phyloP scores from a whole-genome alignment of 2,329 filamentous ascomycete genomes.

The Diaporthe vaccinii region DNA sequence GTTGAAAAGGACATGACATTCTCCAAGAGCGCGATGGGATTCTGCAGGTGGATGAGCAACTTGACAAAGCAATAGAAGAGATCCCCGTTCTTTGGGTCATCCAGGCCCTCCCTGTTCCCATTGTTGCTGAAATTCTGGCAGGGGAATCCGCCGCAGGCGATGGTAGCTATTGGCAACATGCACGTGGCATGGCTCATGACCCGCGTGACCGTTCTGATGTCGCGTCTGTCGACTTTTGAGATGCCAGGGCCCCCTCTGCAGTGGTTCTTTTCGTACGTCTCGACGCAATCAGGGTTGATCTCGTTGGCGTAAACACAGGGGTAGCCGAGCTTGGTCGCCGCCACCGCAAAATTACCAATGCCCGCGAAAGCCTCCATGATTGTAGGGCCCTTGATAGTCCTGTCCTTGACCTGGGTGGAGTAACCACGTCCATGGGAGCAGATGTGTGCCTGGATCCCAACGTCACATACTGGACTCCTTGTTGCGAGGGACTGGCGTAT shows the following conservation, averaged over 20 bases:
- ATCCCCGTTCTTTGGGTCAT: background rate
- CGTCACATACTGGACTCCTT: background rate
- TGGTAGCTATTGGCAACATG: background rate
- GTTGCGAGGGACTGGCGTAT: background rate
- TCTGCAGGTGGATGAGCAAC: background rate
- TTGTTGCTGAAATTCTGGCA: background rate
- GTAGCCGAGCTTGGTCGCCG: too few relatives aligned
- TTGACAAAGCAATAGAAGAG: background rate
- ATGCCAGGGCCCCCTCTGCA: background rate
- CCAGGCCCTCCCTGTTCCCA: background rate
- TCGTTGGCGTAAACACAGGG: slow-evolving; percentile 2
- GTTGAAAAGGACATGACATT: background rate
- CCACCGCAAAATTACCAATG: background rate
- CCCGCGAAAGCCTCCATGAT: background rate
- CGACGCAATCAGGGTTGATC: background rate
- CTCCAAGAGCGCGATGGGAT: background rate
- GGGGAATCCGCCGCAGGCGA: background rate
- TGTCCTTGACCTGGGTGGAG: background rate
- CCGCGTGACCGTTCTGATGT: background rate
- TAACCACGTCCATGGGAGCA: background rate
- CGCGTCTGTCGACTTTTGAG: background rate
- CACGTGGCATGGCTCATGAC: background rate
- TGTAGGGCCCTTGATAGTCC: background rate
- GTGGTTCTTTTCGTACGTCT: slow-evolving; percentile 10
- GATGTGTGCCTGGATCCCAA: background rate